Base-by-base conservation (phyloP, 2,329 filamentous ascomycete genomes). In the Fragosphaeria purpurea region DNA sequence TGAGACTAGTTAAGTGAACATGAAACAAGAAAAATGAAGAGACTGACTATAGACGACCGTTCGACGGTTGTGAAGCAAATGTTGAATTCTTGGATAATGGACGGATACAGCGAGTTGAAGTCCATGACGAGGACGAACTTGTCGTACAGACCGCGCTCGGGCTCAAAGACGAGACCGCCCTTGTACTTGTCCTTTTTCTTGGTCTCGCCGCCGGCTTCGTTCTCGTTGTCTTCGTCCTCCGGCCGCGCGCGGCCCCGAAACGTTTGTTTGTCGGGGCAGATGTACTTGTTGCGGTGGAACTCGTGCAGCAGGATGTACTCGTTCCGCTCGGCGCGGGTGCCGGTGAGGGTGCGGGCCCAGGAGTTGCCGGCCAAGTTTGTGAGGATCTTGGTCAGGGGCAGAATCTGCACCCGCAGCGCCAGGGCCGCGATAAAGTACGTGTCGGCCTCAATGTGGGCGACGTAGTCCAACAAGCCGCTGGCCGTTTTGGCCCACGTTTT, bases 131-230 rank as follows among this genome's bases (percentile, higher is more conserved):
- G 79, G 49, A 98, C 86, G 66, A 94, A 96, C 69, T 94, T 95
- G 76, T 98, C 93, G 63, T 98, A 98, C 5, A 98, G 77, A 13
- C 94, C 93, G 67, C 91, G 96, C 65, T 97, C 90, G 5, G 93
- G 93, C 66, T 98, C 93, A 60, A 98, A 97, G 51, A 98, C 93
- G 35, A 98, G 82, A 75, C 94, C 93, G 64, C 93, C 93, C 72
- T 98, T 97, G 74, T 86, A 98, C 68, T 97, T 98, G 70, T 98
- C 94, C 67, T 96, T 98, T 75, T 97, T 98, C 71, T 96, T 98
- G 32, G 37, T 46, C 10, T 22, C 47, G 12, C 44, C 53, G 44
- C 45, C 80, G 56, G 88, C 86, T 7, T 75, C 80, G 11, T 66
- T 75, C 30, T 84, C 86, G 45, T 87, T 85, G 7, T 85, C 73